A percentile compares a stretch with the other conserved stretches of the same genome.
These are phyloP conservation scores for Begonia masoniana DNA, from an alignment of 306 rosid genomes.

Conservation along the genomic window DNA sequence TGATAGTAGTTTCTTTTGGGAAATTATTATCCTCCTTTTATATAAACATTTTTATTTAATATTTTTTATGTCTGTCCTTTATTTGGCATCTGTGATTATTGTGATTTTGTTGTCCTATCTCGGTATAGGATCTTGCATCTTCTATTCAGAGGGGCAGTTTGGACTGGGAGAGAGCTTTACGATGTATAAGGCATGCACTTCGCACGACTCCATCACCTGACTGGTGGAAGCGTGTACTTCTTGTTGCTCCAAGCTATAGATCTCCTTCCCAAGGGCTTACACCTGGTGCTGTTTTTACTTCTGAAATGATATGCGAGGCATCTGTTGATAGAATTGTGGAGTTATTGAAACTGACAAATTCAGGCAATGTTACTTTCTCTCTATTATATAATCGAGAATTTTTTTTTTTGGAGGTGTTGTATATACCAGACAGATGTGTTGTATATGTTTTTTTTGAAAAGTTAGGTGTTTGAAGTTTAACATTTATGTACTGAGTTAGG, in stretches of 20 bases:
- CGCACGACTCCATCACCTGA: constrained; percentile 95
- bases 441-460: no score
- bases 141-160: constrained; percentile 85
- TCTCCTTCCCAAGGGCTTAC: constrained; percentile 51
- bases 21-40: no score
- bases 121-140: constrained; percentile 61
- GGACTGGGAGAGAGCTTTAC: constrained; percentile 98
- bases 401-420: no score
- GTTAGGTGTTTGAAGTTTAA: no score
- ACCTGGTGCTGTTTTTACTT: constrained; percentile 92
- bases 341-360: constrained; percentile 73
- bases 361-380: constrained; percentile 37
- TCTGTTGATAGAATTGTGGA: constrained; percentile 85
- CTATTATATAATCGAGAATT: no score
- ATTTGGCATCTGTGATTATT: constrained; percentile 9
- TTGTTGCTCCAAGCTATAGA: constrained; percentile 77
- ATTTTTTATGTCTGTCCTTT: constrained; percentile 1
- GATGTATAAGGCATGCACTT: constrained; percentile 90
- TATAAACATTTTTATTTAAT: no score
- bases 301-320: constrained; percentile 94
- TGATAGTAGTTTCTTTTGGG: no score
- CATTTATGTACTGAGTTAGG: no score
- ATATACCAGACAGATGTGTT: no score
- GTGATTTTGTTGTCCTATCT: constrained; percentile 12
- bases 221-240: constrained; percentile 98